A percentile compares a stretch with the other conserved stretches of the same genome.
Evolutionary conservation across 345 rosid genomes (phyloP).

Genomic region (Carallia pectinifolia): DNA sequence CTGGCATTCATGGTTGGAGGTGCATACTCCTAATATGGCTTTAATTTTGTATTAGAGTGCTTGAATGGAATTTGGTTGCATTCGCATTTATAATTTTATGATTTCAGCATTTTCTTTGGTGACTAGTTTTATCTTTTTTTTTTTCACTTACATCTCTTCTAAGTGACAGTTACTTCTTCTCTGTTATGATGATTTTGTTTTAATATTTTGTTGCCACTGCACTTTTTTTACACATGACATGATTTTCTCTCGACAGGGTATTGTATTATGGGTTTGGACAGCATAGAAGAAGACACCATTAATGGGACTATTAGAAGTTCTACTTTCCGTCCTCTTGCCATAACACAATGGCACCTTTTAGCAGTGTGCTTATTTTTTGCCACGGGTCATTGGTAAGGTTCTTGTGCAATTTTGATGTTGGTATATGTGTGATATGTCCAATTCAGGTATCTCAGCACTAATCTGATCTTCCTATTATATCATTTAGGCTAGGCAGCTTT

Average conservation of each 20-base stretch:
- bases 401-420: not conserved
- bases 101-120: not conserved
- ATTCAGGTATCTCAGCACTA: not conserved
- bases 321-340: conserved; percentile 52
- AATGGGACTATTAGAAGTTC: conserved; percentile 26
- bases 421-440: not conserved
- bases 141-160: not conserved
- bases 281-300: conserved; percentile 33
- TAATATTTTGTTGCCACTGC: conserved; percentile 2
- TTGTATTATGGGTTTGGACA: conserved; percentile 70
- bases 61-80: not conserved
- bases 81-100: not conserved
- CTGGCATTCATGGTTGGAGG: conserved; percentile 70
- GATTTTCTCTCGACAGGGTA: conserved; percentile 49
- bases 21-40: conserved; percentile 19
- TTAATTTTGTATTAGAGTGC: not conserved
- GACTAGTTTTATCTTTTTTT: not conserved
- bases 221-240: not conserved
- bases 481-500: not conserved
- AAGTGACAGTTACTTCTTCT: conserved; percentile 4
- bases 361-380: conserved; percentile 78
- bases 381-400: conserved; percentile 85
- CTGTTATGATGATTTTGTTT: not conserved
- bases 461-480: not conserved
- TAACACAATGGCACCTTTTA: conserved; percentile 78